Base-by-base conservation (phyloP, 768 basidiomycete genomes). In the Boletus edulis region DNA sequence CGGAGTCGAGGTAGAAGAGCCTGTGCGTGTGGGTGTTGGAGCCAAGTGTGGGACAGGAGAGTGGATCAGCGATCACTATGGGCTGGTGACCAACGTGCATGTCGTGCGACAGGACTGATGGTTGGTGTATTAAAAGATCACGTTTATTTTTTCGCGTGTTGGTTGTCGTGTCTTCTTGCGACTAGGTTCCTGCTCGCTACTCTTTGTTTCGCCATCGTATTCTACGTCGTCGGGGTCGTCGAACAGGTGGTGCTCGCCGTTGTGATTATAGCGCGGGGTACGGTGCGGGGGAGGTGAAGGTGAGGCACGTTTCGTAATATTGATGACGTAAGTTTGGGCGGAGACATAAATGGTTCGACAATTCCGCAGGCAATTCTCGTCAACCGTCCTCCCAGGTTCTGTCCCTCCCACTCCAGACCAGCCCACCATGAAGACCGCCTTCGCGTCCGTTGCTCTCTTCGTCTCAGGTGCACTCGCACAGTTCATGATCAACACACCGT, bases 11-110 rank as follows among this genome's bases (percentile, higher is more conserved):
- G 75, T 89, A 35, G 79, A 81, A 7, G 74, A 78, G 40, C 83
- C 85, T 0, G 64, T 72, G 60, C 73, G 74, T 41, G 76, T 90
- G 34, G 89, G 87, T 3, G 69, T 83, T 32, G 84, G 78, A 1
- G 60, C 83, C 39, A 78, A 74, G 65, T 76, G 76, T 17, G 53
- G 53, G 39, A 29, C 71, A 5, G 77, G 73, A 4, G 70, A 69
- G 4, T 89, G 81, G 79, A 76, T 79, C 18, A 88, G 85, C 60
- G 89, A 91, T 61, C 89, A 91, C 57, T 84, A 73, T 67, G 89
- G 87, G 5, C 70, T 91, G 50, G 60, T 69, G 62, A 65, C 77
- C 73, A 56, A 73, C 38, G 62, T 77, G 51, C 66, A 67, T n/a
- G 39, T 71, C 29, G 50, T 64, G 48, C 56, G 59, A 46, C 60